These are phyloP conservation scores for Herpotrichia juniperi DNA, from an alignment of 2,329 filamentous ascomycete genomes.

Conservation along the genomic window DNA sequence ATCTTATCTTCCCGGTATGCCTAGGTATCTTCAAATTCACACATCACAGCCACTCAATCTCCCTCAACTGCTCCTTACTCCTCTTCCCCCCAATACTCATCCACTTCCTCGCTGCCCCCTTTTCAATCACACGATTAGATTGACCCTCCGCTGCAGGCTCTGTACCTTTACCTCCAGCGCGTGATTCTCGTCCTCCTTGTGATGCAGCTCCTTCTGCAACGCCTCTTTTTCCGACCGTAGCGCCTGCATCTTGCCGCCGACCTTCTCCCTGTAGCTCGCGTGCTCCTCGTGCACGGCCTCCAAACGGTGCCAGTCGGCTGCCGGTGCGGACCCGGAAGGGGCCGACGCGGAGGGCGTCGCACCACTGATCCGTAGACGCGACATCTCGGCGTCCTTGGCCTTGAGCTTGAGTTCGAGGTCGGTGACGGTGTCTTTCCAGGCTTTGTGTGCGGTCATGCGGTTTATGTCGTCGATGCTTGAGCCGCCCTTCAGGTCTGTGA, in stretches of 20 bases:
- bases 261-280: constrained; percentile 44
- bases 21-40: not conserved
- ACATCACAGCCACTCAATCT: constrained; percentile 13
- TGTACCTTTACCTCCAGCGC: constrained; percentile 44
- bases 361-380: constrained; percentile 17
- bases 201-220: constrained; percentile 45
- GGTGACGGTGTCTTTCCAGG: constrained; percentile 41
- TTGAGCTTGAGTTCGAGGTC: constrained; percentile 37
- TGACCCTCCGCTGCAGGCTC: constrained; percentile 34
- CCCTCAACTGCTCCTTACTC: constrained; percentile 11
- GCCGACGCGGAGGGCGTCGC: constrained; percentile 10
- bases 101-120: constrained; percentile 9
- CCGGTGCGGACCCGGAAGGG: constrained; percentile 6
- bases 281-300: constrained; percentile 50
- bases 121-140: constrained; percentile 10
- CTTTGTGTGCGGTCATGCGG: constrained; percentile 41
- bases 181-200: constrained; percentile 48
- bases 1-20: not conserved
- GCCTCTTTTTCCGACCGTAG: constrained; percentile 49
- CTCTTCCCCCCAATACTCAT: constrained; percentile 13
- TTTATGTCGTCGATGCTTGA: constrained; percentile 40
- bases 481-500: constrained; percentile 34
- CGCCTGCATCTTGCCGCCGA: constrained; percentile 44
- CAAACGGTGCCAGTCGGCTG: constrained; percentile 38
- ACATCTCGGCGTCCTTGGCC: constrained; percentile 37